phyloP scores from a whole-genome alignment of 306 rosid genomes.

The Cucurbita ficifolia region DNA sequence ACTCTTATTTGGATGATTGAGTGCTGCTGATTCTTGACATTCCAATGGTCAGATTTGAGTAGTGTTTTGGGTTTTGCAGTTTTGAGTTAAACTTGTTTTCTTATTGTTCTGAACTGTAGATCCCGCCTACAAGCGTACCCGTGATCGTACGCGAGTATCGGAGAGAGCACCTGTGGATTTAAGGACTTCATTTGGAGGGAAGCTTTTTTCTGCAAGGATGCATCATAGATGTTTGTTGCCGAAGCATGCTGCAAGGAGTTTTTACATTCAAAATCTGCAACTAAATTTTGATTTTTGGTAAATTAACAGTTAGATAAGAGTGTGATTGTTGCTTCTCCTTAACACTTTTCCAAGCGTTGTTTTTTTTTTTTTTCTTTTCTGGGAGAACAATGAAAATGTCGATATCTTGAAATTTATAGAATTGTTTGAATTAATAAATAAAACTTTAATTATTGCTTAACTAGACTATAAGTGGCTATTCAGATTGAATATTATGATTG shows the following conservation, averaged over 20 bases:
- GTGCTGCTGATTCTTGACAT: background rate
- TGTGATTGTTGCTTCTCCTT: background rate
- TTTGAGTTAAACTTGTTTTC: background rate
- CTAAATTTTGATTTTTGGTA: background rate
- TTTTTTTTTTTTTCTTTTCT: too few species aligned
- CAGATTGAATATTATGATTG: too few species aligned
- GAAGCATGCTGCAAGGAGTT: background rate
- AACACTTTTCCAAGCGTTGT: background rate
- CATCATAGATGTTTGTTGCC: background rate
- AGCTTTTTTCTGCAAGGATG: background rate
- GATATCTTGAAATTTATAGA: background rate
- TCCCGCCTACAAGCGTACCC: slow-evolving; percentile 80
- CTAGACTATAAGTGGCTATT: background rate
- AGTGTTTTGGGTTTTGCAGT: background rate
- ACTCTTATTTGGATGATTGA: background rate
- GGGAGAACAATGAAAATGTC: background rate
- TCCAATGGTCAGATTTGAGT: background rate
- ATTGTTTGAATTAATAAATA: background rate
- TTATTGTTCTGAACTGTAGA: slow-evolving; percentile 22
- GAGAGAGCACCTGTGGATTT: slow-evolving; percentile 35
- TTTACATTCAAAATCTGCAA: background rate
- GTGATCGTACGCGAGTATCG: slow-evolving; percentile 74
- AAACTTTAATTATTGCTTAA: background rate
- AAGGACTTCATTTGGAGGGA: background rate
- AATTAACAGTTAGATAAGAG: background rate